Evolutionary conservation across 345 rosid genomes (phyloP), one percentile per base, ranked within the genome.

Genomic region (Orychophragmus violaceus): DNA sequence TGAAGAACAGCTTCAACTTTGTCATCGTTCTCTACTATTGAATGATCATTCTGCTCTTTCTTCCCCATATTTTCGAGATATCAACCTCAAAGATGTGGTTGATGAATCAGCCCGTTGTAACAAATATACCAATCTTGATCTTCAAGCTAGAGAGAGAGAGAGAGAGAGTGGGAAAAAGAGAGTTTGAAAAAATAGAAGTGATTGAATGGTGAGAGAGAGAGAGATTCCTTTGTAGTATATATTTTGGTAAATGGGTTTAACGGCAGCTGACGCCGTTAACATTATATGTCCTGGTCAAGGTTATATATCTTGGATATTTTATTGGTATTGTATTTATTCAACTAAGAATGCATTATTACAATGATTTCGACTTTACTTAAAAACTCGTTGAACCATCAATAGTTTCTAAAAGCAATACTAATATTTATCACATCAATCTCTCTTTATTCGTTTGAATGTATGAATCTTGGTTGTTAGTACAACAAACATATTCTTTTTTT

Each of bases 1-100:
- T 83, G 69, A 49, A 88, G 84, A 72, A 91, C 97, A 61, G 93
- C 80, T 80, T 85, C 89, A 33, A 83, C 78, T 76, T 82, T 89
- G 45, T 74, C 69, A 14, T 66, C 32, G 12, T 11, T 64, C 41
- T 64, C 70, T 35, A 30, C 12, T 39, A 16, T 30, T 51, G 59
- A 59, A 54, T 60, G 54, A 59, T 72, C 68, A 6, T 50, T 66
- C 58, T 61, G 72, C 46, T 87, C 92, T 76, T 81, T 87, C 85
- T 87, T 87, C 71, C 87, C 88, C 99, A 88, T 90, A 81, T 78
- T 19, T 72, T 48, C 36, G 21, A 61, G 41, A 66, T 27, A 50
- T 23, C 4, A 57, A 1, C 48, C 27, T 6, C 13, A 7, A 56
- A 45, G 8, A 46, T 49, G 21, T 48, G 23, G 23, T 55, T 46